Base-by-base conservation (phyloP, 208 protist genomes). In the Porcisia deanei region DNA sequence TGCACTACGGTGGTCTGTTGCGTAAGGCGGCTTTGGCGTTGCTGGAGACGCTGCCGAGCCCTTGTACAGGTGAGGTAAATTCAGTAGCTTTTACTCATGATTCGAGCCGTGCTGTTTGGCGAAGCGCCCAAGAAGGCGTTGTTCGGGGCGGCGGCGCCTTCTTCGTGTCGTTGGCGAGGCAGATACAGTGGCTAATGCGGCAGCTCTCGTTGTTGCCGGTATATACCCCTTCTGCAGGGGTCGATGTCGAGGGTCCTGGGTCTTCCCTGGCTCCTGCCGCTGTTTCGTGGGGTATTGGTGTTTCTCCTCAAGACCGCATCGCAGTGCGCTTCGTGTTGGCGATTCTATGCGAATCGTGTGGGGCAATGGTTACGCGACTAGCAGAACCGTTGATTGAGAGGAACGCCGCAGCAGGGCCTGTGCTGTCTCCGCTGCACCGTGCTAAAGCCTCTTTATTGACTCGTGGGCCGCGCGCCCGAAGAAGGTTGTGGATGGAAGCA, bases 61-160 rank as follows among this genome's bases (percentile, higher is more conserved):
- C 22, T 53, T 65, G 39, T n/a, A 16, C 18, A 16, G n/a, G 9
- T 37, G 10, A 37, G 25, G 41, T 7, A 9, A 5, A 10, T 3
- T 37, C 39, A 34, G 10, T 20, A 68, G n/a, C 18, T 16, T n/a
- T 34, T 9, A 43, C 10, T 25, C 34, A 6, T 12, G 59, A 22
- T n/a, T n/a, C 34, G 14, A 41, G 34, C 41, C 59, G 59, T 18
- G 41, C 59, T 41, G 59, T 1, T 14, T 34, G 22, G 37, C 3
- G 60, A 59, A 43, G n/a, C 30, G 55, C 67, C 9, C 49, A 30
- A 30, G 30, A 71, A 3, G 82, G 81, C 5, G 71, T 83, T 54
- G 76, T 85, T 53, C 80, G 85, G n/a, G 88, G 81, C n/a, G 88
- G 88, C 54, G 88, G 88, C 0, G 84, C 80, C 8, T 83, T 84